Evolutionary conservation across 2,329 filamentous ascomycete species (phyloP).

Genomic region (Exophiala bonariae): DNA sequence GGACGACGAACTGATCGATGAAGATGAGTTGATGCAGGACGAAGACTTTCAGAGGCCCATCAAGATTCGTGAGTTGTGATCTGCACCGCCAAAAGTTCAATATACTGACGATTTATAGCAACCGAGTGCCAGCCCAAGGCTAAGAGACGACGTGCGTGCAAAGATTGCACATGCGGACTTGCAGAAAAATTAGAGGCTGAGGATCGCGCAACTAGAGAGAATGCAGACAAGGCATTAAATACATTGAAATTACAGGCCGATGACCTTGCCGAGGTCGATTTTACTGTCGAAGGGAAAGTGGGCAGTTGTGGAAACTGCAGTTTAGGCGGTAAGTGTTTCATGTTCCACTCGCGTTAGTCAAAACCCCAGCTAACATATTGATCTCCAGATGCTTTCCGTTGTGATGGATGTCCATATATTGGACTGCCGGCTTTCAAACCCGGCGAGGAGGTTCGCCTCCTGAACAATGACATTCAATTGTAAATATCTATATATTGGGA

Average conservation of each 20-base stretch:
- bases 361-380: slow-evolving; percentile 6
- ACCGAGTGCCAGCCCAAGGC: slow-evolving; percentile 83
- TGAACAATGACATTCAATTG: slow-evolving; percentile 79
- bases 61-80: slow-evolving; percentile 34
- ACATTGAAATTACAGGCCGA: slow-evolving; percentile 67
- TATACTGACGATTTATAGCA: slow-evolving; percentile 49
- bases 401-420: slow-evolving; percentile 75
- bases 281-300: slow-evolving; percentile 95
- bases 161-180: slow-evolving; percentile 95
- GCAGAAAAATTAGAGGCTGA: slow-evolving; percentile 83
- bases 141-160: slow-evolving; percentile 90
- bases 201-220: slow-evolving; percentile 67
- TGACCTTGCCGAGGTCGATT: slow-evolving; percentile 88
- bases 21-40: slow-evolving; percentile 81
- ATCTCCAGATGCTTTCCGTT: slow-evolving; percentile 43
- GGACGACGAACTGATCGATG: slow-evolving; percentile 87
- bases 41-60: slow-evolving; percentile 78
- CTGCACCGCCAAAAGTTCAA: too few species aligned
- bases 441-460: slow-evolving; percentile 84
- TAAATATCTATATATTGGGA: slow-evolving; percentile 38
- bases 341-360: slow-evolving; percentile 31
- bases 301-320: slow-evolving; percentile 94
- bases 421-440: slow-evolving; percentile 95
- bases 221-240: slow-evolving; percentile 59
- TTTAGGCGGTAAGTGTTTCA: slow-evolving; percentile 68